These are phyloP conservation scores for Cladosporium sp. DNA, from an alignment of 2,329 filamentous ascomycete genomes.

Conservation along the genomic window DNA sequence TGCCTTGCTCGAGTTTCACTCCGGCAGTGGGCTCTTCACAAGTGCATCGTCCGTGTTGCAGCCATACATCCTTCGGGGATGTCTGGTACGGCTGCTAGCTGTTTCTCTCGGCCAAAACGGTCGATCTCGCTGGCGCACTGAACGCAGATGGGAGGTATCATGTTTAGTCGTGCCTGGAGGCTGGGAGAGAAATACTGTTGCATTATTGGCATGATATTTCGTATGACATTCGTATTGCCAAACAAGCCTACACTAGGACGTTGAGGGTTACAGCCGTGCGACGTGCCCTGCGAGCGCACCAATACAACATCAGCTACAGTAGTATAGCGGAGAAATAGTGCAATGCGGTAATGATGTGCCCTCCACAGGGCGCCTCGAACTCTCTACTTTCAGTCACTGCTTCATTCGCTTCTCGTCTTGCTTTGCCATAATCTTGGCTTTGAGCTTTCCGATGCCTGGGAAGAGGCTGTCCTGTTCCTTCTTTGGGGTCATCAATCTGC, in stretches of 20 bases:
- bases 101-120: background rate
- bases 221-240: background rate
- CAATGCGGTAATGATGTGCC: background rate
- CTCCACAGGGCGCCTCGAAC: background rate
- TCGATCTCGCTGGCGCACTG: background rate
- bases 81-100: background rate
- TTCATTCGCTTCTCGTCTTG: background rate
- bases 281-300: background rate
- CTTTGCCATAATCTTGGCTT: background rate
- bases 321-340: background rate
- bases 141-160: background rate
- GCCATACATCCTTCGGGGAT: background rate
- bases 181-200: background rate
- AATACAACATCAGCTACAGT: background rate
- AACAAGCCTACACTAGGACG: no score
- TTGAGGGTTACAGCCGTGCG: background rate
- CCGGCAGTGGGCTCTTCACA: conserved; percentile 3
- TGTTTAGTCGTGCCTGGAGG: background rate
- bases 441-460: conserved; percentile 8
- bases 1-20: conserved; percentile 1
- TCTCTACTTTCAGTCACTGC: background rate
- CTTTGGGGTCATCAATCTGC: conserved; percentile 19
- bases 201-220: background rate
- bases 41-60: background rate
- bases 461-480: conserved; percentile 5